These are phyloP conservation scores for Beauveria pseudobassiana DNA, from an alignment of 2,329 filamentous ascomycete species.

Conservation along the genomic window DNA sequence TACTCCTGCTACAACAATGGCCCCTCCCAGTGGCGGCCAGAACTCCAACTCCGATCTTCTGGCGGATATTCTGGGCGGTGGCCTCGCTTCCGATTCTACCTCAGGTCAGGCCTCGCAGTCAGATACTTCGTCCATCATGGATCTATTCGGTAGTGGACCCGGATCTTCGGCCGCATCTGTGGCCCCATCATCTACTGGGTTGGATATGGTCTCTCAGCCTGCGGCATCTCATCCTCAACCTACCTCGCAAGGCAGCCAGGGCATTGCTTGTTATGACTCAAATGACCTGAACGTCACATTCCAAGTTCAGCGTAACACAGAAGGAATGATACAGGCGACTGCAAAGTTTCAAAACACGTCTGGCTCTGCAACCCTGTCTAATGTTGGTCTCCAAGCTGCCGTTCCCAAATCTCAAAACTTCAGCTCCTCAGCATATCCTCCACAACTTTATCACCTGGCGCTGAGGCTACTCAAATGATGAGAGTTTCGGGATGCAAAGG, in stretches of 20 bases:
- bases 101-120: slow-evolving; percentile 40
- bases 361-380: slow-evolving; percentile 56
- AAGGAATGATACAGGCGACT: slow-evolving; percentile 70
- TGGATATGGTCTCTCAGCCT: slow-evolving; percentile 42
- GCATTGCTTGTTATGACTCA: slow-evolving; percentile 73
- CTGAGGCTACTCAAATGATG: slow-evolving; percentile 87
- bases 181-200: slow-evolving; percentile 31
- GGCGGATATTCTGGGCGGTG: slow-evolving; percentile 82
- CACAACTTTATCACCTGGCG: slow-evolving; percentile 64
- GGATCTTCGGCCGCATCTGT: slow-evolving; percentile 27
- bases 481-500: slow-evolving; percentile 77
- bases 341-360: slow-evolving; percentile 78
- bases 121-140: slow-evolving; percentile 74
- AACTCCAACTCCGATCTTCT: slow-evolving; percentile 77
- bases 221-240: slow-evolving; percentile 42
- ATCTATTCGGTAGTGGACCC: slow-evolving; percentile 60
- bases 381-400: slow-evolving; percentile 82
- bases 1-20: slow-evolving; percentile 47
- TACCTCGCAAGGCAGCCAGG: slow-evolving; percentile 29
- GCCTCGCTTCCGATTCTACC: slow-evolving; percentile 37
- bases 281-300: slow-evolving; percentile 78
- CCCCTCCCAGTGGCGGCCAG: slow-evolving; percentile 41
- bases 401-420: slow-evolving; percentile 91
- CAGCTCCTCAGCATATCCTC: slow-evolving; percentile 86
- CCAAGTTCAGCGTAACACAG: slow-evolving; percentile 74